Base-by-base conservation (phyloP, 495 filamentous ascomycete genomes). In the Talaromyces liani region DNA sequence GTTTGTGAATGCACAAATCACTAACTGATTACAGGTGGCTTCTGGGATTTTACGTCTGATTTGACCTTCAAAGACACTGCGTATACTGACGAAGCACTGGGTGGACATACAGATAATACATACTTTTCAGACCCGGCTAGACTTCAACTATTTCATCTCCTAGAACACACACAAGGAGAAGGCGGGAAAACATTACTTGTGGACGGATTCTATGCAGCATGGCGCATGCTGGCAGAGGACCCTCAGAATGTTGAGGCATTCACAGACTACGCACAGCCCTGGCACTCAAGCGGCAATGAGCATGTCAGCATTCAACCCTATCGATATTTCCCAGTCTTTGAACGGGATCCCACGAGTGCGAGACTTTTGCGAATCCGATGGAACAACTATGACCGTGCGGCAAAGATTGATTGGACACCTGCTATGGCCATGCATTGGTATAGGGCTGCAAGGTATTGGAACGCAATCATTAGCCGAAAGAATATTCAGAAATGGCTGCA, bases 31-130 rank as follows among this genome's bases (percentile, higher is more conserved):
- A 16, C 34, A 27, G 85, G 88, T 65, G 92, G 89, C 27, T 97
- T 97, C 77, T 98, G 92, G 82, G 91, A 96, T 73, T 97, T 98
- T 73, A 93, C 88, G 1, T 86, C 93, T 33, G 90, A 97, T 71
- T 82, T 97, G 18, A 85, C 90, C 24, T 88, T 84, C 69, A 93
- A 91, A 71, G 93, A 98, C 70, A 96, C 88, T 5, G 93, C 93
- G n/a, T 98, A 97, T 73, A 97, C 93, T 14, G 88, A 83, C 63
- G 77, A 93, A 59, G 82, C 84, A 6, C 80, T 98, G 0, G 81
- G 80, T 25, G 85, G 87, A 7, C 93, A 98, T 70, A 97, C 93
- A 4, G 93, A 98, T 74, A 97, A 84, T 24, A 95, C 92, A 39
- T 98, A 98, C 72, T 97, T 97, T 73, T 88, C 85, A 12, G 92